Percentiles rank a stretch among this genome's conserved stretches.
Conservation (phyloP, 2,329 filamentous ascomycete genomes). For the Beauveria pseudobassiana region DNA sequence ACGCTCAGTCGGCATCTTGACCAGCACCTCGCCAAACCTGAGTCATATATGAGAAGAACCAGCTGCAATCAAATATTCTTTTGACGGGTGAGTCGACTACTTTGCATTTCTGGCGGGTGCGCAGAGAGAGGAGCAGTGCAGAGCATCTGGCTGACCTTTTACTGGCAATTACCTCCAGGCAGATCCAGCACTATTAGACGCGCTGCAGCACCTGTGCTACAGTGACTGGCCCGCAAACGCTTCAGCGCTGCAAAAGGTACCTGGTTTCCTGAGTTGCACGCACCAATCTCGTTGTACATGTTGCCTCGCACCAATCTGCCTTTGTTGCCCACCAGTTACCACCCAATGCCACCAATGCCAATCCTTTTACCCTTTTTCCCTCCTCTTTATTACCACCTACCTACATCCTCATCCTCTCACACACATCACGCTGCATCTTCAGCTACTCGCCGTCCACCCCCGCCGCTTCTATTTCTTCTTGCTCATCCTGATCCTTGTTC, state of each 20-base stretch:
- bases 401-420: not conserved
- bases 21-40: not conserved
- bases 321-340: not conserved
- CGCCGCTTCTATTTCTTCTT: not conserved
- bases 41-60: not conserved
- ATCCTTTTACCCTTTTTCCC: constrained; percentile 4
- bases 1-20: not conserved
- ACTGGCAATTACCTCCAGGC: not conserved
- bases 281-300: not conserved
- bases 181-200: not conserved
- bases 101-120: not conserved
- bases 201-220: not conserved
- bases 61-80: not conserved
- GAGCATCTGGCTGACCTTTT: not conserved
- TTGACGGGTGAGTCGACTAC: not conserved
- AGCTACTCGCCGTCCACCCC: not conserved
- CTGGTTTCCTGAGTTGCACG: not conserved
- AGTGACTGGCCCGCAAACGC: not conserved
- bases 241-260: not conserved
- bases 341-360: not conserved
- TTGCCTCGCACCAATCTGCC: not conserved
- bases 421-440: not conserved
- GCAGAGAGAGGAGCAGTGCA: not conserved
- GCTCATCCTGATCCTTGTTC: not conserved
- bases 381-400: not conserved